Base-by-base conservation (phyloP, 2,329 filamentous ascomycete species). In the Ascochyta pisi region DNA sequence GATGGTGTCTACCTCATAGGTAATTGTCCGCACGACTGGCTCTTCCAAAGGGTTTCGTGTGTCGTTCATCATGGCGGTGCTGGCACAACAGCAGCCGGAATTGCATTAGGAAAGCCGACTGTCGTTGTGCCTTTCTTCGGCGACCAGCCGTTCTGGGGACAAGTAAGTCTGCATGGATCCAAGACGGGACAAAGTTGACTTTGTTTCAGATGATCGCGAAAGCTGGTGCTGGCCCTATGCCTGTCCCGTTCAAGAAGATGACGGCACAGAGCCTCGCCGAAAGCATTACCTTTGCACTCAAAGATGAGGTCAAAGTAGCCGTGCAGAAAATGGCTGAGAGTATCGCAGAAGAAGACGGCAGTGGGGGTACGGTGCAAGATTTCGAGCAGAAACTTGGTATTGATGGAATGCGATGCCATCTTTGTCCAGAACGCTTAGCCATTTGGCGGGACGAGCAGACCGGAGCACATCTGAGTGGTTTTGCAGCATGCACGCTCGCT, bases 61-160 rank as follows among this genome's bases (percentile, higher is more conserved):
- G 84, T 86, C 0, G 77, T 86, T 0, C 84, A 87, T 56, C 84
- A 87, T 48, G 84, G 84, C 19, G 84, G 84, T 7, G 84, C 84
- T 13, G 84, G 84, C 4, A 86, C 83, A 0, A 86, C 84, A 3
- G 83, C 84, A 1, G 81, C 79, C 34, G 83, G 84, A 1, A 76
- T 86, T 4, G 67, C 75, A 3, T 77, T 82, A 42, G 83, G 79
- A 0, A 71, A 76, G 16, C 83, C 84, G 0, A 86, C 84, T 0
- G 68, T 80, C 0, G 77, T 86, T 19, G 79, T 86, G 0, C 84
- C 84, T 0, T 86, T 85, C 62, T 85, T 85, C 59, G 82, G 83
- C 43, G 83, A 85, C n/a, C 82, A 84, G 61, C 79, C 78, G 1
- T 84, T 85, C 64, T 85, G 82, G 83, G 82, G 81, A 7, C 66